Conservation (phyloP, 106 monocot species). For the Allium fistulosum region DNA sequence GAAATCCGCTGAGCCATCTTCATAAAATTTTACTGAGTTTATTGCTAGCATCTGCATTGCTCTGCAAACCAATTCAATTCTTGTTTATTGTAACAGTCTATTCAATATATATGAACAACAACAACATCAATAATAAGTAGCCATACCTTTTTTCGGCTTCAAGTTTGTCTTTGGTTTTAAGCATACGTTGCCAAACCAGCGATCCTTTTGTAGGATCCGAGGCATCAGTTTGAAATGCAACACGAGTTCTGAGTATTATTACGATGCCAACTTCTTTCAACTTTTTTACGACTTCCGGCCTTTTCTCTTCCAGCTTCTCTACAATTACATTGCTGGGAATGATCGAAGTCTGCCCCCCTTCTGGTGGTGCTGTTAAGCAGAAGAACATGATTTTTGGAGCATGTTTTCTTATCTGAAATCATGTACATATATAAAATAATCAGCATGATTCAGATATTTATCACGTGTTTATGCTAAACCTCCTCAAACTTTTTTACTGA, state of each 20-base stretch:
- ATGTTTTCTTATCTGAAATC: background rate
- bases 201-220: background rate
- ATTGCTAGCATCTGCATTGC: constrained; percentile 8
- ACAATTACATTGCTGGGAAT: constrained; percentile 6
- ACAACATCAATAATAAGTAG: background rate
- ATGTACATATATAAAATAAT: background rate
- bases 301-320: constrained; percentile 5
- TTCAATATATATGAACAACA: background rate
- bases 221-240: background rate
- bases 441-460: background rate
- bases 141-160: constrained; percentile 5
- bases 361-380: background rate
- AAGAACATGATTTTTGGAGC: constrained; percentile 4
- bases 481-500: no score
- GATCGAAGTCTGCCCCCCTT: constrained; percentile 8
- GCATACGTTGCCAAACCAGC: constrained; percentile 4
- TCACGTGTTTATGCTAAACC: background rate
- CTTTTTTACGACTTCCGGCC: background rate
- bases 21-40: constrained; percentile 10
- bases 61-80: background rate
- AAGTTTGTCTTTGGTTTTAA: constrained; percentile 4
- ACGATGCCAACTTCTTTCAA: background rate
- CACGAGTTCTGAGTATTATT: background rate
- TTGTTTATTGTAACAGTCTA: background rate
- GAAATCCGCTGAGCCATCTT: constrained; percentile 22